Percentiles rank a stretch among this genome's conserved stretches.
These are phyloP conservation scores for Tephrocybe sp. DNA, from an alignment of 768 basidiomycete genomes.

Conservation along the genomic window DNA sequence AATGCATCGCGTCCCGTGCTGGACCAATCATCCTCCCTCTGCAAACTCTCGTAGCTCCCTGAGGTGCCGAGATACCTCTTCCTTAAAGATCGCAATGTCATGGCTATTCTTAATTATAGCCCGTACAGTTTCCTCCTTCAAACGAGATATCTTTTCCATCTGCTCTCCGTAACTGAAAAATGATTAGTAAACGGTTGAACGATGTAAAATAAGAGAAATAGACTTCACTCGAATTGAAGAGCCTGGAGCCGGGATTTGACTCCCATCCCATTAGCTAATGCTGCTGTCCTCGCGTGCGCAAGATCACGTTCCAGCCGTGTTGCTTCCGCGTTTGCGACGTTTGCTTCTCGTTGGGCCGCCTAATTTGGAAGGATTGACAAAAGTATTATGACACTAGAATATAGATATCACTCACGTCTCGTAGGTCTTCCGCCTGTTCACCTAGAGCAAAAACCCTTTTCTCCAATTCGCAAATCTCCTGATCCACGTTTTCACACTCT, in stretches of 20 bases:
- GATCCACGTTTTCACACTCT: constrained; percentile 79
- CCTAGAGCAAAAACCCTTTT: constrained; percentile 68
- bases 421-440: constrained; percentile 76
- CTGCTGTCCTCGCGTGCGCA: constrained; percentile 70
- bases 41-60: constrained; percentile 67
- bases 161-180: constrained; percentile 70
- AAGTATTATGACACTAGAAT: background rate
- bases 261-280: constrained; percentile 77
- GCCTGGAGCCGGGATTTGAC: constrained; percentile 77
- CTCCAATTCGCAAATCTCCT: constrained; percentile 71
- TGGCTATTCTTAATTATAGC: constrained; percentile 83
- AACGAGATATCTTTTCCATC: constrained; percentile 65
- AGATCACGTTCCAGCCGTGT: constrained; percentile 68
- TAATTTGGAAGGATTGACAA: constrained; percentile 22
- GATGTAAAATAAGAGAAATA: constrained; percentile 1
- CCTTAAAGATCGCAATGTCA: constrained; percentile 80
- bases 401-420: constrained; percentile 55
- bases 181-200: constrained; percentile 4
- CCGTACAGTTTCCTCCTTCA: constrained; percentile 77
- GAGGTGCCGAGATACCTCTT: constrained; percentile 70
- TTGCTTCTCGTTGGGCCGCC: constrained; percentile 77
- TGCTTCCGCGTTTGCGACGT: constrained; percentile 64
- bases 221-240: constrained; percentile 69
- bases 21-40: constrained; percentile 26
- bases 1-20: background rate